These are phyloP conservation scores for Aspergillus sp. DNA, from an alignment of 2,329 filamentous ascomycete species.

Conservation along the genomic window DNA sequence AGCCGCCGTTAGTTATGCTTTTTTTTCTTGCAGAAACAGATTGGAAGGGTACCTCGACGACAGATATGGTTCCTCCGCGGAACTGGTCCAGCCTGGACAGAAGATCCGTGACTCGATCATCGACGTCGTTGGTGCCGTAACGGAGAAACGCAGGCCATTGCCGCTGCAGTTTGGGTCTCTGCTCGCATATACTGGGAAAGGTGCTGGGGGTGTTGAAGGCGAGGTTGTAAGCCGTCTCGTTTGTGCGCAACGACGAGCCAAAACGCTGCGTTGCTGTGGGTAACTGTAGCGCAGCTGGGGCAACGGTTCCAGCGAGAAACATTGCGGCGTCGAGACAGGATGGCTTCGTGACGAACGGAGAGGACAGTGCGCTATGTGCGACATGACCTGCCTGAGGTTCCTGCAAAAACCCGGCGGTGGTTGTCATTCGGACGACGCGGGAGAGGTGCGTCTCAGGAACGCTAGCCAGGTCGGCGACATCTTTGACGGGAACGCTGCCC, in stretches of 20 bases:
- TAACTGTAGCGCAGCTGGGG: constrained; percentile 44
- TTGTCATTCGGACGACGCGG: constrained; percentile 42
- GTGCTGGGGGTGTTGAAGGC: constrained; percentile 6
- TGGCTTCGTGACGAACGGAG: constrained; percentile 40
- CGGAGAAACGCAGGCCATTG: constrained; percentile 17
- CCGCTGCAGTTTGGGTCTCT: constrained; percentile 14
- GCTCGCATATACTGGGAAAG: constrained; percentile 12
- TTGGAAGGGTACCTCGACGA: constrained; percentile 13
- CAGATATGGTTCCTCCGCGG: constrained; percentile 3
- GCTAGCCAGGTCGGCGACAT: constrained; percentile 48
- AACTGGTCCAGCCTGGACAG: constrained; percentile 13
- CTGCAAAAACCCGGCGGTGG: constrained; percentile 41
- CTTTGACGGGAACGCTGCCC: constrained; percentile 41
- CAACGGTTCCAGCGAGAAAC: constrained; percentile 44
- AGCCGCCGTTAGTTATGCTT: background rate
- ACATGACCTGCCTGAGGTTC: constrained; percentile 40
- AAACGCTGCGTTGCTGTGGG: constrained; percentile 31
- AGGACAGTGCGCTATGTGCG: constrained; percentile 46
- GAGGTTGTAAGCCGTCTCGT: constrained; percentile 10
- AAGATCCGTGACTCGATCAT: constrained; percentile 12
- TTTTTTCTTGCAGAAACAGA: background rate
- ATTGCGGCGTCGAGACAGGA: constrained; percentile 44
- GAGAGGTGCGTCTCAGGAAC: constrained; percentile 45
- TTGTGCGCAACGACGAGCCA: background rate
- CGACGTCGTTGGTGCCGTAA: constrained; percentile 13